These are phyloP conservation scores for Fusarium paranaense DNA, from an alignment of 2,329 filamentous ascomycete species.

Conservation along the genomic window DNA sequence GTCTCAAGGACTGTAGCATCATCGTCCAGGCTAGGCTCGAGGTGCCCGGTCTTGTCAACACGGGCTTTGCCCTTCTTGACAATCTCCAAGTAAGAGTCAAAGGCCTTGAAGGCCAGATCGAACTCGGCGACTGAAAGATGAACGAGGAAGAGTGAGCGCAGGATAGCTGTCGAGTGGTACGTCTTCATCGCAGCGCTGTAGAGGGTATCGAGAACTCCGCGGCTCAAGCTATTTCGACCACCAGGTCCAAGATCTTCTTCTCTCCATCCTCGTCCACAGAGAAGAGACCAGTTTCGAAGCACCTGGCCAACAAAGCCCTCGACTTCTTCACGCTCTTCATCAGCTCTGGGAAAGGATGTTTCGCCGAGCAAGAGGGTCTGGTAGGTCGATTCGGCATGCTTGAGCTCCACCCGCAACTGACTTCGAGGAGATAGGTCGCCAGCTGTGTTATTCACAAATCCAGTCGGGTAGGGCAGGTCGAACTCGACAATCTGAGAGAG, in stretches of 20 bases:
- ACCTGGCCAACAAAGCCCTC: conserved; percentile 85
- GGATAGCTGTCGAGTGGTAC: conserved; percentile 91
- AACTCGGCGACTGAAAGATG: conserved; percentile 92
- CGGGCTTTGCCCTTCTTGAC: conserved; percentile 86
- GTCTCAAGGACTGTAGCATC: conserved; percentile 83
- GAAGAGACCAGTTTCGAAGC: conserved; percentile 85
- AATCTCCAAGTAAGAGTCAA: conserved; percentile 92
- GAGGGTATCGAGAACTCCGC: conserved; percentile 84
- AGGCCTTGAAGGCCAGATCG: conserved; percentile 88
- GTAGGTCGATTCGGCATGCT: conserved; percentile 82
- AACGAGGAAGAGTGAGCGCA: conserved; percentile 87
- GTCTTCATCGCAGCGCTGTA: conserved; percentile 93
- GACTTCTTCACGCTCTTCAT: conserved; percentile 81
- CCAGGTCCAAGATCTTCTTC: conserved; percentile 85
- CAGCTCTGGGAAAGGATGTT: conserved; percentile 85
- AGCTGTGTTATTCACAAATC: conserved; percentile 53
- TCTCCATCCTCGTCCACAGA: conserved; percentile 84
- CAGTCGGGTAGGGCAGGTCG: conserved; percentile 70
- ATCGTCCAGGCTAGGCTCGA: conserved; percentile 79
- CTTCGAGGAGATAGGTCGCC: conserved; percentile 66
- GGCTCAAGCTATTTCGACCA: conserved; percentile 79
- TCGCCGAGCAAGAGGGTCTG: conserved; percentile 83
- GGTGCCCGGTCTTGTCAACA: conserved; percentile 80
- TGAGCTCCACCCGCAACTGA: conserved; percentile 81
- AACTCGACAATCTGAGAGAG: conserved; percentile 81